These are phyloP conservation scores for Xylaria cubensis DNA, from an alignment of 495 filamentous ascomycete species.

Conservation along the genomic window DNA sequence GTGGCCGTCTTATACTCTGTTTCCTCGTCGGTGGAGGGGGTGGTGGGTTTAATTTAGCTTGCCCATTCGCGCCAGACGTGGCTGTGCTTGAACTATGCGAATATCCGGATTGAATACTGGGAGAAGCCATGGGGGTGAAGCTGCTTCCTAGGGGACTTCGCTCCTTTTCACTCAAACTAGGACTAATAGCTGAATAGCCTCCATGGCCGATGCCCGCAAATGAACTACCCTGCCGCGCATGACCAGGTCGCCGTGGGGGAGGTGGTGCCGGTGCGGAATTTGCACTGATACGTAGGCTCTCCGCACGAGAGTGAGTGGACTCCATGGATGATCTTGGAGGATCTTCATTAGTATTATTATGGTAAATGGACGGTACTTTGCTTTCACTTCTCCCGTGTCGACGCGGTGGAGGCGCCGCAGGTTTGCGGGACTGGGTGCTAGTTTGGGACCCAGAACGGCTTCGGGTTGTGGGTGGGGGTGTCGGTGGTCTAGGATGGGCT, in stretches of 20 bases:
- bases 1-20: constrained; percentile 44
- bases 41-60: constrained; percentile 46
- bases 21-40: constrained; percentile 53
- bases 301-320: constrained; percentile 50
- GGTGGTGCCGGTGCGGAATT: constrained; percentile 48
- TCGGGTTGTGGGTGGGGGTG: constrained; percentile 42
- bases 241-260: constrained; percentile 49
- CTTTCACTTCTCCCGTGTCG: constrained; percentile 52
- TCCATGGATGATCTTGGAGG: constrained; percentile 52
- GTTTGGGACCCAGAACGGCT: constrained; percentile 42
- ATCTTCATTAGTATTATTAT: constrained; percentile 42
- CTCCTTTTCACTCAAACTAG: constrained; percentile 27
- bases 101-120: constrained; percentile 22
- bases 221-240: constrained; percentile 40
- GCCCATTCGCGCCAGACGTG: constrained; percentile 32
- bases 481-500: constrained; percentile 35
- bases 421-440: constrained; percentile 43
- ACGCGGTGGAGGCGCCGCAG: constrained; percentile 57
- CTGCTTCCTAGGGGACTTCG: constrained; percentile 26
- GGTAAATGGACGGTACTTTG: constrained; percentile 36
- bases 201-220: constrained; percentile 32
- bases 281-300: constrained; percentile 44
- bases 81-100: constrained; percentile 19
- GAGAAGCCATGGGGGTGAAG: constrained; percentile 18
- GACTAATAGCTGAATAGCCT: constrained; percentile 23